A percentile compares a stretch with the other conserved stretches of the same genome.
phyloP scores from a whole-genome alignment of 164 flowering plant species.

The Umbilicus rupestris region DNA sequence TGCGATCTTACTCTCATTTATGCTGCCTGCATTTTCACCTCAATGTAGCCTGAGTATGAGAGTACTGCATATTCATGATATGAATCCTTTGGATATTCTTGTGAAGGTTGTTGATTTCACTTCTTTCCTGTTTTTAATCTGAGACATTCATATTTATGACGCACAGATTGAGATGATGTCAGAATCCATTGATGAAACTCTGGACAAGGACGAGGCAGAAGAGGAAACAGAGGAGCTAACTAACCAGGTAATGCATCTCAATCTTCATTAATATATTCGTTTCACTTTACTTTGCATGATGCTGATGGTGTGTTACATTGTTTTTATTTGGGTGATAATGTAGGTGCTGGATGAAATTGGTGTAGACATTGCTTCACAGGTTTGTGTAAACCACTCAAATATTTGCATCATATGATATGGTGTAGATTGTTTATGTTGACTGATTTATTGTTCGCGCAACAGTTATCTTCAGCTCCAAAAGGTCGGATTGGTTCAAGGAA shows the following conservation, averaged over 20 bases:
- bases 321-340: not conserved
- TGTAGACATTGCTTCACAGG: not conserved
- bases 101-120: not conserved
- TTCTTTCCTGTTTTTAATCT: not conserved
- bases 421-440: not conserved
- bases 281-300: not conserved
- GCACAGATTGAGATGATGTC: constrained; percentile 90
- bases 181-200: constrained; percentile 78
- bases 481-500: constrained; percentile 6
- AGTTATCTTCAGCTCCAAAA: not conserved
- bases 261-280: not conserved
- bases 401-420: not conserved
- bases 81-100: not conserved
- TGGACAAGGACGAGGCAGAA: constrained; percentile 2
- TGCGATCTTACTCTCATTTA: not conserved
- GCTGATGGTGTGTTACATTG: not conserved
- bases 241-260: not conserved
- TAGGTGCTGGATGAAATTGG: constrained; percentile 5
- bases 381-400: not conserved
- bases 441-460: not conserved
- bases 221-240: not conserved
- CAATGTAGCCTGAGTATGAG: not conserved
- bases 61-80: not conserved
- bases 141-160: not conserved
- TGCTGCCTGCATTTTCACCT: not conserved